Evolutionary conservation across 441 rosid genomes (phyloP).

Genomic region (Gossypium trilobum): DNA sequence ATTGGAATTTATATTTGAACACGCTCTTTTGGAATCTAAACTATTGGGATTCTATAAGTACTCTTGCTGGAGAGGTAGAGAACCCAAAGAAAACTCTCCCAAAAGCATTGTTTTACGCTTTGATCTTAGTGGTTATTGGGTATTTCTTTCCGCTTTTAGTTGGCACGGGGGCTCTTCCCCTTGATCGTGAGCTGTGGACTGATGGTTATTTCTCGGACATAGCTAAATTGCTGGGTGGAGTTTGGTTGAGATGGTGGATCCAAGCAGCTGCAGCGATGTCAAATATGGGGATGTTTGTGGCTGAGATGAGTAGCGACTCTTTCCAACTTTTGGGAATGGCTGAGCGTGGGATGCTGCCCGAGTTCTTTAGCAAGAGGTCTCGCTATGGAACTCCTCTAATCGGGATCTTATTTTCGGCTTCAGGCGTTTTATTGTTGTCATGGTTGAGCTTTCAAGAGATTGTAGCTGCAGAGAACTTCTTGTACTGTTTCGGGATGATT

Average conservation of each 20-base stretch:
- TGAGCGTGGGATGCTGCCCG: neutral
- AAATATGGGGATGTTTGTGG: slow-evolving; percentile 10
- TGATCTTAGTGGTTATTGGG: neutral
- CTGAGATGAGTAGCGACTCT: slow-evolving; percentile 11
- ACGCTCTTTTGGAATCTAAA: slow-evolving; percentile 7
- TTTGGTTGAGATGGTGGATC: slow-evolving; percentile 5
- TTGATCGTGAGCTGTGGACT: slow-evolving; percentile 1
- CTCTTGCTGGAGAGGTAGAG: slow-evolving; percentile 1
- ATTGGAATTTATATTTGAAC: slow-evolving; percentile 1
- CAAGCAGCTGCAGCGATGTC: slow-evolving; percentile 2
- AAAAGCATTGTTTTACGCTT: slow-evolving; percentile 5
- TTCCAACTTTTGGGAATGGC: slow-evolving; percentile 10
- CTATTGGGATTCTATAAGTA: slow-evolving; percentile 6
- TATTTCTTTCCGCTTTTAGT: slow-evolving; percentile 6
- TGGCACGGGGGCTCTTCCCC: slow-evolving; percentile 9
- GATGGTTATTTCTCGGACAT: slow-evolving; percentile 12
- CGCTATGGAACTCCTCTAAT: slow-evolving; percentile 8
- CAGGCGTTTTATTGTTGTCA: neutral
- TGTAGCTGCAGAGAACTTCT: slow-evolving; percentile 9
- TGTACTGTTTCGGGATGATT: slow-evolving; percentile 6
- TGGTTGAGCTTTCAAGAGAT: slow-evolving; percentile 10
- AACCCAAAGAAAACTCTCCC: slow-evolving; percentile 7
- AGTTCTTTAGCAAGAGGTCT: slow-evolving; percentile 6
- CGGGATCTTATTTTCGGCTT: slow-evolving; percentile 1
- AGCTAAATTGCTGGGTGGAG: slow-evolving; percentile 3